Base-by-base conservation (phyloP, 495 filamentous ascomycete species). In the Lophium mytilinum region DNA sequence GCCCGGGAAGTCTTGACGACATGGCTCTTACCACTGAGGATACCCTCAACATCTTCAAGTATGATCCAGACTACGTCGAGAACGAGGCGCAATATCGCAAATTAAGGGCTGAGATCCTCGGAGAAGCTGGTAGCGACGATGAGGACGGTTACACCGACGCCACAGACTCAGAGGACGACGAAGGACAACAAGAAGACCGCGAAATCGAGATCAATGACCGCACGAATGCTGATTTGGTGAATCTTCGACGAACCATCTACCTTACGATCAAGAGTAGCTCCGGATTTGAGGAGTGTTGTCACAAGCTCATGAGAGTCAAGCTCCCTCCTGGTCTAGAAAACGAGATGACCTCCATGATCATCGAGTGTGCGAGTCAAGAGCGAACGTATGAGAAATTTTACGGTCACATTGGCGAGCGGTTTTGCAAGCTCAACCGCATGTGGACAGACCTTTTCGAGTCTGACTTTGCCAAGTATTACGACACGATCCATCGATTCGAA, bases 371-470 rank as follows among this genome's bases (percentile, higher is more conserved):
- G 70, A 89, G 87, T 35, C 94, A 97, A 66, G 91, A 96, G 68
- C 86, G 87, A 51, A 95, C 92, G 12, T 99, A 94, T 72, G 86
- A 89, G 30, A 97, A 97, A 67, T 97, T 97, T 72, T 96, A 91
- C 67, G 94, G 93, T 37, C 70, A 95, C 54, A 88, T 96, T 53
- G 94, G 89, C 50, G 94, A 99, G 68, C 80, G 90, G 36, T 96
- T 99, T 68, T 87, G 90, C 50, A 95, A 94, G 68, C 81, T 99
- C 61, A 97, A 97, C 65, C 83, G 94, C 7, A 75, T 96, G 50
- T 97, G 94, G 93, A 87, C 80, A 11, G 90, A 95, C 50, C 78
- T 95, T 3, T 96, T 96, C 59, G 89, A 96, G 67, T 77, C 85
- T 57, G 79, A 83, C 10, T 99, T 99, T 63, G 80, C 82, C 55